Base-by-base conservation (phyloP, 495 filamentous ascomycete species). In the Chaetomidium leptoderma region DNA sequence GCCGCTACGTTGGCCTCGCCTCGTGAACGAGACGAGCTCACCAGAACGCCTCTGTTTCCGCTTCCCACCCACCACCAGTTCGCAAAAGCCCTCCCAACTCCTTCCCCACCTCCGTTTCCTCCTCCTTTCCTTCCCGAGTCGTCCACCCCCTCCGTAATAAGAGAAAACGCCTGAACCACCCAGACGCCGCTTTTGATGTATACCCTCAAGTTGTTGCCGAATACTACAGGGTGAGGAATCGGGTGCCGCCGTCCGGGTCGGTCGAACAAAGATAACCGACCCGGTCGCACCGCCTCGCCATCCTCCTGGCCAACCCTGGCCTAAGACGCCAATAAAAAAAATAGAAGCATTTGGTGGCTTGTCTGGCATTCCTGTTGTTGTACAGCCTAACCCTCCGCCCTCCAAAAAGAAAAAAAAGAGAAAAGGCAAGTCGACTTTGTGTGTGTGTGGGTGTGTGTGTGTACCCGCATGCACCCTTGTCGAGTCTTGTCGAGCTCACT, bases 101-200 rank as follows among this genome's bases (percentile, higher is more conserved):
- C 32, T 35, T 13, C 32, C 3, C 3, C 32, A 35, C 9, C 32
- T 35, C 32, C 32, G 32, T 35, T 35, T 10, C 32, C 30, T 4
- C n/a, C n/a, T n/a, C n/a, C n/a, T n/a, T n/a, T n/a, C n/a, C n/a
- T n/a, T 32, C 9, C 30, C 30, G 9, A 32, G 9, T 2, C 9
- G 32, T 35, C 32, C 32, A 35, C 9, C 14, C 32, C 32, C 9
- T 35, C 32, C 32, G 14, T 2, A 27, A 42, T n/a, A 32, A 51
- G 45, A 42, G 16, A 21, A 51, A 52, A 46, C 24, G n/a, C 0
- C 29, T 11, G 19, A 45, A 29, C 49, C 57, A n/a, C 37, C 55
- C 43, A 11, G 37, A 67, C 63, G 60, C 65, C 65, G 21, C 26
- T 66, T 67, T 67, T 65, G 51, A 52, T 61, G 60, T 66, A 67